Evolutionary conservation across 176 grass and related monocot species (phyloP).

Genomic region (Carex cristatella): DNA sequence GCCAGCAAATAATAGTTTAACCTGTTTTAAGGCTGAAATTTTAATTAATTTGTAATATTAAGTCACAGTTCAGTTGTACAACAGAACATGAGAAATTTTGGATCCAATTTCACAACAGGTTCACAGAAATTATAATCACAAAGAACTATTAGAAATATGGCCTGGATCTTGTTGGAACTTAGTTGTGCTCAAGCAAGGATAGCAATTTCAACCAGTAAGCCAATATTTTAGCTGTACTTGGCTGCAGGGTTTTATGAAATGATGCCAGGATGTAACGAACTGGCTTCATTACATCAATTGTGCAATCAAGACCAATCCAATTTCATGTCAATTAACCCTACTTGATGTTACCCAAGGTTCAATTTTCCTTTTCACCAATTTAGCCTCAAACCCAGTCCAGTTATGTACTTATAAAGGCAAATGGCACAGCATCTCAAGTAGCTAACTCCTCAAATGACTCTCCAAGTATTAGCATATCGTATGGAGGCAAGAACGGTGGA

Average conservation of each 20-base stretch:
- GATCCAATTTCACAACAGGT: neutral
- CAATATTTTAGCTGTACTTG: neutral
- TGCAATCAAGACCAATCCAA: neutral
- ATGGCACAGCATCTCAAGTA: neutral
- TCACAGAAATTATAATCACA: neutral
- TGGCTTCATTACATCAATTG: neutral
- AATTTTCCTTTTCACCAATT: neutral
- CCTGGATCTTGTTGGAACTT: neutral
- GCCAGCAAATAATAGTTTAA: conserved; percentile 71
- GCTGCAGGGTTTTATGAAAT: neutral
- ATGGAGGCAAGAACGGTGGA: neutral
- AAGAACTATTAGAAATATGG: neutral
- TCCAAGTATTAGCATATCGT: neutral
- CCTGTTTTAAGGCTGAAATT: conserved; percentile 39
- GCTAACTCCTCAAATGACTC: neutral
- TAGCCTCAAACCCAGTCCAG: neutral
- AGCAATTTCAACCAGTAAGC: neutral
- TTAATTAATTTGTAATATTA: conserved; percentile 1
- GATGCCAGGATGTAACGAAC: neutral
- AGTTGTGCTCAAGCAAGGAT: neutral
- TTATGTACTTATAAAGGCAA: neutral
- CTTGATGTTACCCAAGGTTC: neutral
- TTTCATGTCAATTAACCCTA: neutral
- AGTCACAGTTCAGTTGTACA: neutral
- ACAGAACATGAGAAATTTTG: neutral